Evolutionary conservation across 140 eudicot species (phyloP).

Genomic region (Flaveria floridana): DNA sequence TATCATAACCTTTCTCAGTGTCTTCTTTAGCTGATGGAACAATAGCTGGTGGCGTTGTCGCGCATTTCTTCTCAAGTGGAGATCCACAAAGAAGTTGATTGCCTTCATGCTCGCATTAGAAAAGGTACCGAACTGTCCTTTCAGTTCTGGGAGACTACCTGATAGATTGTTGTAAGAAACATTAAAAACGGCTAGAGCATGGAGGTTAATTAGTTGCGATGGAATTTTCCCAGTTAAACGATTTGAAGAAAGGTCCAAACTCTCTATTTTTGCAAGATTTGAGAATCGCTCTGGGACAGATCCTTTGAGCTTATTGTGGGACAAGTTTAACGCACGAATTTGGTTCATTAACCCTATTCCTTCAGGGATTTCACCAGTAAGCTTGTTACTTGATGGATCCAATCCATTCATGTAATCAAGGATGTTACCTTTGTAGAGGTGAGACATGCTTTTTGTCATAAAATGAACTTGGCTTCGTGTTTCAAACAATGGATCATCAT

Average conservation of each 20-base stretch:
- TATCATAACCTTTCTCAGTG: conserved; percentile 21
- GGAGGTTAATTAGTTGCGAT: conserved; percentile 6
- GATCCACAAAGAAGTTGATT: conserved; percentile 46
- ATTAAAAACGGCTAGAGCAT: conserved; percentile 15
- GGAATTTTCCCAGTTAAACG: conserved; percentile 30
- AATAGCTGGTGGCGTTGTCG: background rate
- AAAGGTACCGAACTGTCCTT: conserved; percentile 41
- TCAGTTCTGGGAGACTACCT: conserved; percentile 28
- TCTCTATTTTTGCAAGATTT: conserved; percentile 14
- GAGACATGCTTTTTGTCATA: conserved; percentile 22
- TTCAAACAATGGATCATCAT: background rate
- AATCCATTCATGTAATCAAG: conserved; percentile 30
- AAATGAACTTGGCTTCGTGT: conserved; percentile 17
- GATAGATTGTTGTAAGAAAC: conserved; percentile 40
- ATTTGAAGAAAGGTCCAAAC: conserved; percentile 36
- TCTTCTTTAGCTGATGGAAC: conserved; percentile 8
- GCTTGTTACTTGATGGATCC: conserved; percentile 35
- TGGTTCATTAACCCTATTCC: conserved; percentile 25
- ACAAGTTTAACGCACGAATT: conserved; percentile 31
- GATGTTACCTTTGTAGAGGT: conserved; percentile 28
- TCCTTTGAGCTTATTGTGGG: conserved; percentile 29
- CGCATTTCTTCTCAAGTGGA: conserved; percentile 30
- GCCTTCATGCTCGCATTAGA: conserved; percentile 18
- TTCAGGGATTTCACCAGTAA: conserved; percentile 33
- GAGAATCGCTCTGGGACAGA: conserved; percentile 29